phyloP scores from a whole-genome alignment of 345 rosid species.

The Brassica juncea region DNA sequence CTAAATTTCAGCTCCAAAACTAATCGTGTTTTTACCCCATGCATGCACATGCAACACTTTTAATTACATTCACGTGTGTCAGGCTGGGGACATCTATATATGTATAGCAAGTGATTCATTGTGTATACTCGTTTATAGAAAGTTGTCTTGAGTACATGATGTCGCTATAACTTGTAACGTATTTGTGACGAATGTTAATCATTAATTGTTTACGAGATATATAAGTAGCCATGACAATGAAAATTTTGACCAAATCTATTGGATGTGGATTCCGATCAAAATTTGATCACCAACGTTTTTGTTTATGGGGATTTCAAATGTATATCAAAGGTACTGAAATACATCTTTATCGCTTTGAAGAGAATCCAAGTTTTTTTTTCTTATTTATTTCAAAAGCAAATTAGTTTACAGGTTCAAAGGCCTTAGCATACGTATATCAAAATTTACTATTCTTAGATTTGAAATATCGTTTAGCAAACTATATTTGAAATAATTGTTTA shows the following conservation, averaged over 20 bases:
- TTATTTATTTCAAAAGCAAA: too few relatives aligned
- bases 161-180: not conserved
- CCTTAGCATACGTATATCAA: not conserved
- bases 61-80: conserved; percentile 37
- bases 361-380: not conserved
- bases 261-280: not conserved
- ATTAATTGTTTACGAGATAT: not conserved
- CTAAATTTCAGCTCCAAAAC: conserved; percentile 40
- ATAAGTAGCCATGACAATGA: not conserved
- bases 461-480: not conserved
- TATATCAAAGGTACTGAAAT: not conserved
- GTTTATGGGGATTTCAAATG: not conserved
- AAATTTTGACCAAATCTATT: not conserved
- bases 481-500: too few relatives aligned
- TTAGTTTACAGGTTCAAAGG: not conserved
- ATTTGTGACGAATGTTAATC: not conserved
- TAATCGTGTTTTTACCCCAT: conserved; percentile 33
- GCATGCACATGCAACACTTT: conserved; percentile 38
- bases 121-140: conserved; percentile 14
- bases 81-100: conserved; percentile 10
- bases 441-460: not conserved
- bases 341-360: not conserved
- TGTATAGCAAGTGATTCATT: not conserved
- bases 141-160: conserved; percentile 1
- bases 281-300: not conserved